Evolutionary conservation across 768 basidiomycete species (phyloP).

Genomic region (Neoboletus brunneissimus): DNA sequence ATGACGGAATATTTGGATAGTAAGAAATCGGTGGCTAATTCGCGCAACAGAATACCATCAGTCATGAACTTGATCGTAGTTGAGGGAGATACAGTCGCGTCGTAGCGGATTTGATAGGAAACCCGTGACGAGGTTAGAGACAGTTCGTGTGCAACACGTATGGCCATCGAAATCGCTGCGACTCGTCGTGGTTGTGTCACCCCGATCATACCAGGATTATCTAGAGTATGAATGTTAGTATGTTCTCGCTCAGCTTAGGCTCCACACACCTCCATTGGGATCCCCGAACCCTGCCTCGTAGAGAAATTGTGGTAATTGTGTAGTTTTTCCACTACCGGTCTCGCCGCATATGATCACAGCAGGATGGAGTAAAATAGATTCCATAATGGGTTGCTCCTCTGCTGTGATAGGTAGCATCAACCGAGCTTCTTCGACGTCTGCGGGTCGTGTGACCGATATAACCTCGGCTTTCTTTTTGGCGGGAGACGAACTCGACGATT

Average conservation of each 20-base stretch:
- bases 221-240: conserved; percentile 40
- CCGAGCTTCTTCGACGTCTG: conserved; percentile 73
- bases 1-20: conserved; percentile 92
- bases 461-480: conserved; percentile 37
- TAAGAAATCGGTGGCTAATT: conserved; percentile 90
- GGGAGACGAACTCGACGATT: conserved; percentile 5
- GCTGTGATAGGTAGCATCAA: conserved; percentile 83
- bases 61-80: conserved; percentile 99
- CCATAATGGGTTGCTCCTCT: conserved; percentile 94
- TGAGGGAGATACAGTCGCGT: conserved; percentile 83
- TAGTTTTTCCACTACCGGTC: conserved; percentile 98
- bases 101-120: conserved; percentile 97
- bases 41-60: conserved; percentile 92
- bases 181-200: conserved; percentile 97
- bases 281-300: conserved; percentile 95
- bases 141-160: conserved; percentile 91
- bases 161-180: conserved; percentile 94
- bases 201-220: conserved; percentile 97
- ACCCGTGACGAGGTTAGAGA: conserved; percentile 77
- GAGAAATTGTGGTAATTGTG: conserved; percentile 97
- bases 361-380: conserved; percentile 80
- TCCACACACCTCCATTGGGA: conserved; percentile 65
- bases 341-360: conserved; percentile 78
- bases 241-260: neutral
- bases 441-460: conserved; percentile 57